Evolutionary conservation across 495 filamentous ascomycete species (phyloP).

Genomic region (Daldinia caldariorum): DNA sequence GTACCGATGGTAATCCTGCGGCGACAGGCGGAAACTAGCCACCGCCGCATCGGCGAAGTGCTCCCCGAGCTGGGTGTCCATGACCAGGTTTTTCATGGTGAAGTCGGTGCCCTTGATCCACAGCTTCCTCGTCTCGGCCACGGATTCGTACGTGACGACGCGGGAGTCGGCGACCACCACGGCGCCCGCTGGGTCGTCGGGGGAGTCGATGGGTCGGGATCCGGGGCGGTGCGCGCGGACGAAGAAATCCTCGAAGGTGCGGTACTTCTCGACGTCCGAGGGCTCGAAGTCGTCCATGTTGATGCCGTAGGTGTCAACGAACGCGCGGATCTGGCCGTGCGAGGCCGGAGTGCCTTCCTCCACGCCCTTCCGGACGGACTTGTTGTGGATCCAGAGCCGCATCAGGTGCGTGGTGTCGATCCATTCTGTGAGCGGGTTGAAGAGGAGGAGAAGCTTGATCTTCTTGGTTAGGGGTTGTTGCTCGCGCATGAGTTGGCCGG

Average conservation of each 20-base stretch:
- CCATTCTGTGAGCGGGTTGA: slow-evolving; percentile 56
- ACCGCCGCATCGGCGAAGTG: slow-evolving; percentile 54
- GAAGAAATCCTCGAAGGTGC: slow-evolving; percentile 59
- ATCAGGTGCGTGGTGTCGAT: slow-evolving; percentile 51
- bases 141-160: slow-evolving; percentile 50
- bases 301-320: slow-evolving; percentile 53
- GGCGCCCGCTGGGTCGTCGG: slow-evolving; percentile 46
- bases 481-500: slow-evolving; percentile 50
- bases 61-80: slow-evolving; percentile 47
- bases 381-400: slow-evolving; percentile 50
- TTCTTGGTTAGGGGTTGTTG: slow-evolving; percentile 55
- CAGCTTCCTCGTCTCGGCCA: slow-evolving; percentile 52
- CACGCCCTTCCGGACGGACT: slow-evolving; percentile 28
- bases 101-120: slow-evolving; percentile 61
- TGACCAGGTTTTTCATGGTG: slow-evolving; percentile 52
- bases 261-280: slow-evolving; percentile 51
- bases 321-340: slow-evolving; percentile 45
- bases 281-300: slow-evolving; percentile 53
- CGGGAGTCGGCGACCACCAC: slow-evolving; percentile 56
- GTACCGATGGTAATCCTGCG: slow-evolving; percentile 63
- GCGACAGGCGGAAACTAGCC: slow-evolving; percentile 55
- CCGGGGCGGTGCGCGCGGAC: slow-evolving; percentile 51
- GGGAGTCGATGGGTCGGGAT: slow-evolving; percentile 51
- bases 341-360: slow-evolving; percentile 19
- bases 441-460: slow-evolving; percentile 54